Evolutionary conservation across 2,329 filamentous ascomycete genomes (phyloP), one percentile per base, ranked within the genome.

Genomic region (Clonostachys sp.): DNA sequence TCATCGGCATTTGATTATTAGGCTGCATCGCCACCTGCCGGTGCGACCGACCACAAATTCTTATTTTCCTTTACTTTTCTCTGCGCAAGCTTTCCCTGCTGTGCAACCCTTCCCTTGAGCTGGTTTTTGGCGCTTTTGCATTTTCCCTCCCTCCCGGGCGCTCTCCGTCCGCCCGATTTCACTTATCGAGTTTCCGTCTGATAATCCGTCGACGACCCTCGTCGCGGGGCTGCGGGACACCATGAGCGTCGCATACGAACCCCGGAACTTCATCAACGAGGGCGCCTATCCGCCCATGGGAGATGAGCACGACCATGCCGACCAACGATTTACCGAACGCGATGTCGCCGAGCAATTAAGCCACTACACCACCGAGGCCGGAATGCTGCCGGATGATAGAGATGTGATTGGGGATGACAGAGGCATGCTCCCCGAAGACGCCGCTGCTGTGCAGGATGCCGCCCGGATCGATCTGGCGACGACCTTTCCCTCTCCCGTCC

Each of bases 201-300:
- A 42, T 14, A 42, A 20, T 18, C 41, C 8, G 17, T n/a, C 34
- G 24, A 30, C 24, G 12, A 33, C 41, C 30, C 42, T 44, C 24
- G 45, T 48, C 47, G 18, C 30, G 44, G 18, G 42, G 41, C 40
- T 43, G 49, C 48, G 45, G 24, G 53, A 48, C 59, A 68, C 56
- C 44, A 78, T 78, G 74, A 74, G 69, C 53, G 73, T 80, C 55
- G 74, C 73, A 39, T 80, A 74, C 57, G 75, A 80, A 53, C 63
- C 71, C 20, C 65, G 75, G 49, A 68, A 62, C 53, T 75, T 78
- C 50, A 67, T 77, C 38, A 67, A 75, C 47, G 71, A 75, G 45
- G 73, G 70, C 46, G 59, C 64, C 17, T 78, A 78, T 49, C 68
- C 74, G 9, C 59, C 70, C 20, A 73, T 77, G 48, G 68, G 66